phyloP scores from a whole-genome alignment of 2,329 filamentous ascomycete species.

The Phaeosphaeriaceae sp. region DNA sequence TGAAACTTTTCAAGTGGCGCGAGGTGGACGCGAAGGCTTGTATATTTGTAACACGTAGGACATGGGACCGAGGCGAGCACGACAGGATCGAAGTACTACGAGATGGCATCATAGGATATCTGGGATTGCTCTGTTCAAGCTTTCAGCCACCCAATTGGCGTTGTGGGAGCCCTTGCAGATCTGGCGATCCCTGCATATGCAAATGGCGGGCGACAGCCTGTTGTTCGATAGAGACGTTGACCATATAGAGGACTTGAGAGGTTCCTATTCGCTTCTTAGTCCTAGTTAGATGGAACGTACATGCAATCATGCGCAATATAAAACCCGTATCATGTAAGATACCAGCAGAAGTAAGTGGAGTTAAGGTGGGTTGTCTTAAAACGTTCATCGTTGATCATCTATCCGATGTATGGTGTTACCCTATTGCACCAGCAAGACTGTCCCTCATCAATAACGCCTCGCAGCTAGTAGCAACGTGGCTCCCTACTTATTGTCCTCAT shows the following conservation, averaged over 20 bases:
- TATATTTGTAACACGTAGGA: conserved; percentile 7
- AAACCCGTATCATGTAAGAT: no score
- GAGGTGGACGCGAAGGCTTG: background rate
- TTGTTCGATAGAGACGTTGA: background rate
- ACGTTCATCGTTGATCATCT: no score
- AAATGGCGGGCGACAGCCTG: background rate
- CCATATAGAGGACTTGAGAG: background rate
- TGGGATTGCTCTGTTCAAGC: background rate
- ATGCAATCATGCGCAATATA: no score
- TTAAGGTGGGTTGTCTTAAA: no score
- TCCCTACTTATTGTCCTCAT: background rate
- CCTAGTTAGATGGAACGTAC: no score
- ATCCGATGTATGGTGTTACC: background rate
- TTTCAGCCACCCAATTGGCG: conserved; percentile 18
- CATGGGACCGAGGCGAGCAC: background rate
- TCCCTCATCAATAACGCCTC: no score
- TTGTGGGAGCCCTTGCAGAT: conserved; percentile 16
- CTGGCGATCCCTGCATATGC: conserved; percentile 12
- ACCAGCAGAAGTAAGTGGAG: no score
- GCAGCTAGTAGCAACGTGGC: no score
- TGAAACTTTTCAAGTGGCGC: background rate
- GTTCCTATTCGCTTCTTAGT: no score
- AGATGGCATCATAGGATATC: conserved; percentile 7
- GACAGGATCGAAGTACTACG: conserved; percentile 9
- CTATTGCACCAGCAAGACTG: background rate